Evolutionary conservation across 2,329 filamentous ascomycete genomes (phyloP), one percentile per base, ranked within the genome.

Genomic region (Penicillium sp.): DNA sequence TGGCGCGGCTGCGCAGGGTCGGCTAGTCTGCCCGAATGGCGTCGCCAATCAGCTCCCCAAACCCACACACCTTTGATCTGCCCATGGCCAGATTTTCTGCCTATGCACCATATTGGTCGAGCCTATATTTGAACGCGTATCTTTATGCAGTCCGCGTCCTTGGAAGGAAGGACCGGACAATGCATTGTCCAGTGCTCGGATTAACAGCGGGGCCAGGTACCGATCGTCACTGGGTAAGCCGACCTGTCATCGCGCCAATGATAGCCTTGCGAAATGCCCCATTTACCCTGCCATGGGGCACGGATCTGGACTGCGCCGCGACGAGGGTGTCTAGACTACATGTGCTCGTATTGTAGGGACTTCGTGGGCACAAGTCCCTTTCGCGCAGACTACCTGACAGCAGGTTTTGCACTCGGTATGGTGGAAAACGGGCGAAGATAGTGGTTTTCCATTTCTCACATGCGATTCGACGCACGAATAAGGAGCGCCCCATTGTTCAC

Each of bases 381-480:
- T 26, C 12, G 10, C 20, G 17, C 4, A 13, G 9, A 3, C 21
- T 5, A 23, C 15, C 12, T 17, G 17, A 36, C 33, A 18, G 8
- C 8, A 24, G 24, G 21, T 10, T 40, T 27, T 26, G n/a, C 20
- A 21, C n/a, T 4, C 15, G 23, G 23, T 27, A 9, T 40, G 7
- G 37, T 27, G 37, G 37, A 40, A 40, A 40, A 7, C 9, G 23
- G 6, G 10, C 7, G 7, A 15, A 18, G 6, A 42, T 2, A 17
- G 5, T 20, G 20, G 18, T 7, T 9, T 36, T 21, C 17, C 6
- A 7, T 30, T 15, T 29, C 50, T 47, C 44, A 54, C 54, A 51
- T 53, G 52, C 27, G n/a, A 44, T 49, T 53, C 4, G 40, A 52
- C 36, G 52, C 46, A 32, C 51, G 52, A 58, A 54, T 56, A 33